Evolutionary conservation across 495 filamentous ascomycete species (phyloP).

Genomic region (Neurospora tetrasperma): DNA sequence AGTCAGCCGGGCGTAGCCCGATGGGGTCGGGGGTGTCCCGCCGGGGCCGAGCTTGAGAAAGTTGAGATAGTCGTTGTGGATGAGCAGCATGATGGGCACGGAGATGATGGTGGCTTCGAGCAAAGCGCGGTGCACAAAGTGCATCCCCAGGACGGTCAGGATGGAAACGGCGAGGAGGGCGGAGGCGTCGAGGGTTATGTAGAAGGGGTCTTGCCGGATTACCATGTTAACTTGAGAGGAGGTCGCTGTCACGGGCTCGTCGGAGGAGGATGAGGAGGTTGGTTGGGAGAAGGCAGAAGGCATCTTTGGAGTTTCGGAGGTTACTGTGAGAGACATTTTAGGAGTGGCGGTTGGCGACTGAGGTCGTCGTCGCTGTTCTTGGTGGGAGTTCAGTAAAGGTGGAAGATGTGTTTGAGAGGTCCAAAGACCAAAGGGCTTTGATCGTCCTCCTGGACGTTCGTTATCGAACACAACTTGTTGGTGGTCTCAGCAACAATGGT

Average conservation of each 20-base stretch:
- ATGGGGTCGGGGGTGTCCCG: constrained; percentile 63
- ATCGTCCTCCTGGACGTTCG: background rate
- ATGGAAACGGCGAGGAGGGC: constrained; percentile 34
- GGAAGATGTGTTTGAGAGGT: background rate
- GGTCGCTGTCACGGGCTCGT: constrained; percentile 3
- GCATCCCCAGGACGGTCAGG: constrained; percentile 37
- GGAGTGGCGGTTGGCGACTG: background rate
- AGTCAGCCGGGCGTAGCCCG: constrained; percentile 62
- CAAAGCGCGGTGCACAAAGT: constrained; percentile 33
- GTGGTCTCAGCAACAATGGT: background rate
- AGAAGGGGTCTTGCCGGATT: constrained; percentile 40
- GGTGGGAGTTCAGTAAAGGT: background rate
- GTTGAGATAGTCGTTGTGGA: constrained; percentile 65
- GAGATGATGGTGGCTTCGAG: constrained; percentile 39
- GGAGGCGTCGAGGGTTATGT: constrained; percentile 37
- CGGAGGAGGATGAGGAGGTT: background rate
- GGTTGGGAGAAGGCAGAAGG: background rate
- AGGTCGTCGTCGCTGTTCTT: background rate
- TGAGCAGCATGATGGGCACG: constrained; percentile 42
- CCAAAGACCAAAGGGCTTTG: background rate
- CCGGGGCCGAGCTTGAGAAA: constrained; percentile 73
- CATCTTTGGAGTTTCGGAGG: constrained; percentile 14
- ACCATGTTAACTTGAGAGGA: constrained; percentile 26
- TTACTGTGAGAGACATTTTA: constrained; percentile 21
- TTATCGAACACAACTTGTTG: background rate